Percentiles rank a stretch among this genome's conserved stretches.
Conservation (phyloP, 2,329 filamentous ascomycete species). For the Exophiala sp. region DNA sequence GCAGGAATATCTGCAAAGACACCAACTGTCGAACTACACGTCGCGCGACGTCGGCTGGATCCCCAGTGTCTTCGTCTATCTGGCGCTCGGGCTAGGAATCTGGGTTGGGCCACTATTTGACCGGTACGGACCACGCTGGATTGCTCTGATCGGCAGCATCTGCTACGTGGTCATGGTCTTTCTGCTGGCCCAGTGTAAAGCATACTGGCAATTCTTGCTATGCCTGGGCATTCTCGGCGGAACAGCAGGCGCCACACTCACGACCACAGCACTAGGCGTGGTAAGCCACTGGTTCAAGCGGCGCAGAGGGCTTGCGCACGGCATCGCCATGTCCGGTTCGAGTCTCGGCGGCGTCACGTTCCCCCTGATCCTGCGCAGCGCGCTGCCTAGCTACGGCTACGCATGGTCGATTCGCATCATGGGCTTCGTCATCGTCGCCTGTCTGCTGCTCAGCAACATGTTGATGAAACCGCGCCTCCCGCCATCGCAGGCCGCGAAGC, state of each 20-base stretch:
- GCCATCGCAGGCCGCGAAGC: constrained; percentile 29
- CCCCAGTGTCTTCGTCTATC: constrained; percentile 43
- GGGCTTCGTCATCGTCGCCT: constrained; percentile 35
- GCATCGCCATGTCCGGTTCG: constrained; percentile 38
- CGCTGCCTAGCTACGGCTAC: constrained; percentile 35
- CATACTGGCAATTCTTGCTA: constrained; percentile 48
- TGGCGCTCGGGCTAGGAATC: constrained; percentile 43
- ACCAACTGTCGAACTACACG: constrained; percentile 42
- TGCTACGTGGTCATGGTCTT: constrained; percentile 40
- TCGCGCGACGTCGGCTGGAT: constrained; percentile 48
- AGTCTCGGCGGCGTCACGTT: constrained; percentile 37
- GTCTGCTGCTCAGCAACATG: constrained; percentile 32
- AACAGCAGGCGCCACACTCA: constrained; percentile 33
- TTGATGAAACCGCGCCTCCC: constrained; percentile 36
- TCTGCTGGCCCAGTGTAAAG: constrained; percentile 43
- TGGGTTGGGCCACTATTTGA: constrained; percentile 48
- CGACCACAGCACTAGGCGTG: constrained; percentile 36
- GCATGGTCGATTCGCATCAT: constrained; percentile 36
- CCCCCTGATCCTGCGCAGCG: constrained; percentile 33
- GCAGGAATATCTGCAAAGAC: constrained; percentile 43
- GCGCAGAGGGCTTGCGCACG: constrained; percentile 36
- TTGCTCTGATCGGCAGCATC: constrained; percentile 37
- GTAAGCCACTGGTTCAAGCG: constrained; percentile 40
- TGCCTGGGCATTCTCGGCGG: constrained; percentile 36
- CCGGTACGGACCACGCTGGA: constrained; percentile 41